These are phyloP conservation scores for Naganishia sp. DNA, from an alignment of 1,284 basidiomycete species.

Conservation along the genomic window DNA sequence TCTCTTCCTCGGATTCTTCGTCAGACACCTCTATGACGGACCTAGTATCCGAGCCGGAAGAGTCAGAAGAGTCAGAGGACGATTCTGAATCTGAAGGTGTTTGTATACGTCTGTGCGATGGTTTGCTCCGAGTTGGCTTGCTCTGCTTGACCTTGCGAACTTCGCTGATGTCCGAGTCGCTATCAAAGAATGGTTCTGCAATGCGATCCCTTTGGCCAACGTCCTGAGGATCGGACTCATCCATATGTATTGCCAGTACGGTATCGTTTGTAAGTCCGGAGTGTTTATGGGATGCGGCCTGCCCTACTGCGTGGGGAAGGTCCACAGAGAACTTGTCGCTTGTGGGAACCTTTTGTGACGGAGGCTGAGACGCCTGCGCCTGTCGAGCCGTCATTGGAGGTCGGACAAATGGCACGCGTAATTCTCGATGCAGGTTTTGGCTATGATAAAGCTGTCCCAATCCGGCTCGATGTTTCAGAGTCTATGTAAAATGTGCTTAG, in stretches of 20 bases:
- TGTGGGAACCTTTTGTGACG: constrained; percentile 1
- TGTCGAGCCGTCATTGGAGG: constrained; percentile 17
- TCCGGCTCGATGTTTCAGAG: constrained; percentile 67
- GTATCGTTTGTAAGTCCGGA: background rate
- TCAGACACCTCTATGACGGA: constrained; percentile 16
- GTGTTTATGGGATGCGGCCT: background rate
- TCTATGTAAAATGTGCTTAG: constrained; percentile 54
- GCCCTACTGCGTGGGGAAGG: background rate
- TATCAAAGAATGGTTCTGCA: constrained; percentile 11
- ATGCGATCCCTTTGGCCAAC: constrained; percentile 5
- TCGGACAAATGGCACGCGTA: constrained; percentile 48
- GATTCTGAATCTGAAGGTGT: constrained; percentile 12
- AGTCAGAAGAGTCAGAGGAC: background rate
- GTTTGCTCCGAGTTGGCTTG: background rate
- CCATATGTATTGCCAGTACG: constrained; percentile 41
- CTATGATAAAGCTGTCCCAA: constrained; percentile 71
- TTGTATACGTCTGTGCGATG: background rate
- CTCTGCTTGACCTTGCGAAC: background rate
- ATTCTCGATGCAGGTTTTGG: constrained; percentile 62
- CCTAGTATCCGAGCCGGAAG: background rate
- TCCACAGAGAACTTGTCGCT: constrained; percentile 7
- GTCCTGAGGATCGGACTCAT: constrained; percentile 36
- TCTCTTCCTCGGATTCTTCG: constrained; percentile 14
- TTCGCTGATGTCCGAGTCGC: constrained; percentile 32
- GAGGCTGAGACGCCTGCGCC: constrained; percentile 15